Base-by-base conservation (phyloP, 441 rosid genomes). In the California macrophylla region DNA sequence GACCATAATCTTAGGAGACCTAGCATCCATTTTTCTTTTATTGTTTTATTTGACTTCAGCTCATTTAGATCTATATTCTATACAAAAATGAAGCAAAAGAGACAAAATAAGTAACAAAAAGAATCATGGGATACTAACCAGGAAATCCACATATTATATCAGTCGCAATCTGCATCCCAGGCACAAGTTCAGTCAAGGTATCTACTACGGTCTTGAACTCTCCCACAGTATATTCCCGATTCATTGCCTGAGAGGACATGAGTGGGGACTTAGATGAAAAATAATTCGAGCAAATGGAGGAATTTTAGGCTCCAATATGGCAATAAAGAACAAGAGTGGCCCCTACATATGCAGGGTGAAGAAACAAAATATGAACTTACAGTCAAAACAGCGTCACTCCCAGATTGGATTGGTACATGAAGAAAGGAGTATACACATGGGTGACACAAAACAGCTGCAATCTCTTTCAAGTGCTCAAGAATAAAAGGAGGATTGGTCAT, bases 401-500 rank as follows among this genome's bases (percentile, higher is more conserved):
- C 95, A 72, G 96, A 86, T 80, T 89, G 95, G 69, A 91, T 93
- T 13, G 95, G 98, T 26, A 89, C 98, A 38, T 93, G 96, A 72
- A 91, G 94, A 80, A 93, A 93, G 71, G 97, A 80, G 77, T 86
- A 93, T 24, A 93, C 97, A 80, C 90, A 91, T 9, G 96, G 96
- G 73, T 91, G 97, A 67, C 85, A 47, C 78, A 93, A 71, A 76
- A 93, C 87, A 68, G 87, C 89, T 15, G 95, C 95, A 75, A 93
- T 89, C 82, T 91, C 92, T 82, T 86, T 83, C 77, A 91, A 77
- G 75, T 91, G 96, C 88, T 91, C 91, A 7, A 87, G 91, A 76
- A 93, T 93, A 80, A 74, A 93, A 56, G 97, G 98, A 76, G 97
- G 97, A 88, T 93, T 93, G 20, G 97, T 93, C 96, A 93, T 93